Evolutionary conservation across 177 flowering plant genomes (phyloP), one percentile per base, ranked within the genome.

Genomic region (Vitis hybrid): DNA sequence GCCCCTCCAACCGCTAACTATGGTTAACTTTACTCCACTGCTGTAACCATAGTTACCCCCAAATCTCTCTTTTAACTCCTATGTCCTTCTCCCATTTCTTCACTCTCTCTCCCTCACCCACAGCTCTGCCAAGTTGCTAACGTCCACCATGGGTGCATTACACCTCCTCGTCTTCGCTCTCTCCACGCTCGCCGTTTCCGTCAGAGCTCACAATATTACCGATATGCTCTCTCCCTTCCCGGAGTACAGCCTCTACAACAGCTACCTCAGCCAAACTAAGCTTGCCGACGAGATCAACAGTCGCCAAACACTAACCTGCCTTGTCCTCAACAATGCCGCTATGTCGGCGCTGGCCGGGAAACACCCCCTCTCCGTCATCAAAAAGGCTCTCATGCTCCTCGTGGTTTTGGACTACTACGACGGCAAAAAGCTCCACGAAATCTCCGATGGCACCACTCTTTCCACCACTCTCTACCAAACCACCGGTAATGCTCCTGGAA

Each of bases 241-340:
- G 0, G 88, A 91, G 6, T 91, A 90, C 89, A 80, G 82, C 62
- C 67, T 61, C 31, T 88, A 66, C 88, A 93, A 85, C 86, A 64
- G 59, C 77, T 85, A 79, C 69, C 89, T 95, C 19, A 7, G 85
- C 56, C 82, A 79, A 58, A 95, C 96, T 2, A 90, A 81, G 64
- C 88, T 95, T 66, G 88, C 80, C 71, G 98, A 89, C 77, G 94
- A 95, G 31, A 89, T 95, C 92, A 92, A 93, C 87, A 79, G 77
- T 71, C 94, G 94, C 55, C 65, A 76, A 52, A 88, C 99, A 53
- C 80, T 95, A 57, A 95, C 99, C 50, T 81, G 82, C 69, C 89
- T 92, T 13, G 97, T 75, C 63, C 83, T 95, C 47, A 64, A 62
- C 81, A 93, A 95, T 66, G 82, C 72, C 33, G 91, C 82, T 63